Evolutionary conservation across 768 basidiomycete genomes (phyloP).

Genomic region (Agaricus subrufescens): DNA sequence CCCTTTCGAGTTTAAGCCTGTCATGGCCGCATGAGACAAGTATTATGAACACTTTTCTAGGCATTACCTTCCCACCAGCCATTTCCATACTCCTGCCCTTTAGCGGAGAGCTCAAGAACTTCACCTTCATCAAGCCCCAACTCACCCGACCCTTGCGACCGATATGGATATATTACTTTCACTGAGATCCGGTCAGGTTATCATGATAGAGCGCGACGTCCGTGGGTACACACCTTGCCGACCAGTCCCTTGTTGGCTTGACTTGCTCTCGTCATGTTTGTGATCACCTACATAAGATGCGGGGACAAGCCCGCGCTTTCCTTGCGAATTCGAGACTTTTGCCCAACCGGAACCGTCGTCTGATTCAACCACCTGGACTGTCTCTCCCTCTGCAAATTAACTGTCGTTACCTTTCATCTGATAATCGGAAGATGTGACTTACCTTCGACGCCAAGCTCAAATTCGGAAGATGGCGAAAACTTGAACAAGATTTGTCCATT

Average conservation of each 20-base stretch:
- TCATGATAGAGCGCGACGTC: slow-evolving; percentile 2
- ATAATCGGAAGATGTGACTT: slow-evolving; percentile 12
- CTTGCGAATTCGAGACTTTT: slow-evolving; percentile 58
- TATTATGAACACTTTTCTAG: neutral
- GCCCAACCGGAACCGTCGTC: slow-evolving; percentile 89
- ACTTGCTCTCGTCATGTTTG: slow-evolving; percentile 16
- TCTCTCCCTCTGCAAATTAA: slow-evolving; percentile 47
- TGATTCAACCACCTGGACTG: slow-evolving; percentile 65
- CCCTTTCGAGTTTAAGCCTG: slow-evolving; percentile 58
- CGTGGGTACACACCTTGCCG: slow-evolving; percentile 44
- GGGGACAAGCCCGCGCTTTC: slow-evolving; percentile 72
- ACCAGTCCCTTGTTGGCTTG: slow-evolving; percentile 29
- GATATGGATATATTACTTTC: slow-evolving; percentile 77
- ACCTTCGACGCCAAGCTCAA: slow-evolving; percentile 71
- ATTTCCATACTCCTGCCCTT: slow-evolving; percentile 64
- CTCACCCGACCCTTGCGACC: slow-evolving; percentile 70
- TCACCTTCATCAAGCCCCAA: slow-evolving; percentile 58
- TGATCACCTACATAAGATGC: slow-evolving; percentile 66
- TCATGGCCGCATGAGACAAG: slow-evolving; percentile 15
- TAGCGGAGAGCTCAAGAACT: slow-evolving; percentile 58
- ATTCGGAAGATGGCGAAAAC: slow-evolving; percentile 70
- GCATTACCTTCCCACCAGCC: slow-evolving; percentile 84
- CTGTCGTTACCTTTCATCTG: neutral
- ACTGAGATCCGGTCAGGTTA: slow-evolving; percentile 37
- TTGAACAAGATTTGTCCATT: slow-evolving; percentile 67